Base-by-base conservation (phyloP, 371 early-diverging fungal genomes). In the Cokeromyces recurvatus region DNA sequence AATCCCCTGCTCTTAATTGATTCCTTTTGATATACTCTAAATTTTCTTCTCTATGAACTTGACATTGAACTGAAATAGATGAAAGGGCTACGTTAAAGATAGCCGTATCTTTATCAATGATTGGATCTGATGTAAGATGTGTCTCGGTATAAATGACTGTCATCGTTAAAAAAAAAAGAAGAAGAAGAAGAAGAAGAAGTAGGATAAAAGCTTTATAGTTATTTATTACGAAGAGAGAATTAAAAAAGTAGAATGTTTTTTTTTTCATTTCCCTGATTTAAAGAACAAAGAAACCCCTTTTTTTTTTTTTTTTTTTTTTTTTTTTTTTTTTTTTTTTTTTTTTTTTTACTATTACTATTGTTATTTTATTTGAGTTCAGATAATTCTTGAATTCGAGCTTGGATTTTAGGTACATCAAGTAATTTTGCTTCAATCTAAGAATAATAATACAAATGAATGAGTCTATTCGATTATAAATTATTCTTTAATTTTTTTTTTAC, bases 351-450 rank as follows among this genome's bases (percentile, higher is more conserved):
- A n/a, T 34, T 11, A 15, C 4, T 36, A 36, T 5, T 15, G 16
- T 36, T 21, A 1, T 0, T 32, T 31, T 48, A 16, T 32, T 38
- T 39, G 11, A 36, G 25, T 43, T 68, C 72, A 38, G 55, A 41
- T 25, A 85, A 60, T 50, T 81, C 87, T 23, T 78, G 71, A 37
- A 92, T 62, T 46, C 91, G 74, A 31, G 69, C 71, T 67, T 84
- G 76, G 55, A 88, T 59, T 46, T 79, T 85, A 21, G 87, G 87
- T 7, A 88, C 68, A 46, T 85, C 86, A 16, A 74, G 70, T 48
- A 90, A 49, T 57, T 86, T 82, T 41, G 74, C 79, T 63, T 90
- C 90, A 42, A 92, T 64, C 69, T 6, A 34, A 34, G 29, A 5
- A 29, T 29, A 12, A 41, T 2, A 16, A 41, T 21, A 40, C 8